Conservation (phyloP, 331 rosid species). For the Pyrus hybrid region DNA sequence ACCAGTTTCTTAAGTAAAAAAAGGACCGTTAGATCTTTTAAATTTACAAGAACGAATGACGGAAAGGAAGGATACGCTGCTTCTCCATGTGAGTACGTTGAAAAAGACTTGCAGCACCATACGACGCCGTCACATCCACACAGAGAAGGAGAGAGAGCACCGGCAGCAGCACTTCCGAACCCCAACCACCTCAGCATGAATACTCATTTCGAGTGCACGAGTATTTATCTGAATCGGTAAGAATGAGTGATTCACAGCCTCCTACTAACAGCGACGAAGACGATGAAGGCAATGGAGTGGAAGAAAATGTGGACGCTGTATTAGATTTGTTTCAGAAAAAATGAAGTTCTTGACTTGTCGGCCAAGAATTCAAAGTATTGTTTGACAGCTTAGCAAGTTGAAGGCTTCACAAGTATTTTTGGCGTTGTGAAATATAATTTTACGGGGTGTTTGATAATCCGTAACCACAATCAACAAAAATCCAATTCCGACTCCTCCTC, state of each 20-base stretch:
- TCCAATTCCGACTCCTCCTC: neutral
- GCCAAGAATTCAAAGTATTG: neutral
- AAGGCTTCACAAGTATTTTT: neutral
- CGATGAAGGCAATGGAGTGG: slow-evolving; percentile 9
- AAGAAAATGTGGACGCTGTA: slow-evolving; percentile 44
- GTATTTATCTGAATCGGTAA: slow-evolving; percentile 32
- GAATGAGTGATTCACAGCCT: slow-evolving; percentile 13
- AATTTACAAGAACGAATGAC: neutral
- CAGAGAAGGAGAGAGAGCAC: neutral
- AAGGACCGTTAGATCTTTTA: neutral
- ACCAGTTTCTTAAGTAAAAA: neutral
- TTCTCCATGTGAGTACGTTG: slow-evolving; percentile 39
- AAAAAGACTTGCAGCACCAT: slow-evolving; percentile 9
- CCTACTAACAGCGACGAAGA: slow-evolving; percentile 24
- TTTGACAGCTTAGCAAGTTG: neutral
- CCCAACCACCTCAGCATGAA: slow-evolving; percentile 1
- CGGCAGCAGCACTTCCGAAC: slow-evolving; percentile 1
- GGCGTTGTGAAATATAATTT: neutral
- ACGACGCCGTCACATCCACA: neutral
- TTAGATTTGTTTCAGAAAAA: slow-evolving; percentile 63
- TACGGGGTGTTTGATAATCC: no score
- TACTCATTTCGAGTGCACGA: slow-evolving; percentile 27
- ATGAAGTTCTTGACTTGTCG: slow-evolving; percentile 1
- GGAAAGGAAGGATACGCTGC: neutral
- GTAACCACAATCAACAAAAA: no score